Base-by-base conservation (phyloP, 2,329 filamentous ascomycete genomes). In the Rhinocladiella similis region DNA sequence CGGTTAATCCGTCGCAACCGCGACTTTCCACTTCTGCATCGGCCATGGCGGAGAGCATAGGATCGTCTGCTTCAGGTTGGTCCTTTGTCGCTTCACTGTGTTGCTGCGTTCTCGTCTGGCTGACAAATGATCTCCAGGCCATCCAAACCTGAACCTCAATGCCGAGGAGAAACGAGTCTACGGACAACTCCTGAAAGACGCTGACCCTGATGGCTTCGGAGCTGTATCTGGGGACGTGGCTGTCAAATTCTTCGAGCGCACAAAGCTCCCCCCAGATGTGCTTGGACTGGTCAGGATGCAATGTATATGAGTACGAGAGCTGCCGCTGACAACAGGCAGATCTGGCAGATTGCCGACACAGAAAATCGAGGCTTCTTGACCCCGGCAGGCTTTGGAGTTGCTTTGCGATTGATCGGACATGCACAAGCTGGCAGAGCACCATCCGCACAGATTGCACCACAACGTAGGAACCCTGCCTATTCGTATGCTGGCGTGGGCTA, bases 311-410 rank as follows among this genome's bases (percentile, higher is more conserved):
- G 18, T 10, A 7, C 19, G 13, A 16, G 33, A 36, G n/a, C 52
- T 38, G n/a, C 6, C 27, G 42, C 48, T 62, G 47, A 60, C 53
- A 35, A 35, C 42, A 20, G 63, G 57, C 73, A 96, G 89, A 97
- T 99, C 81, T 99, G 94, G 94, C 93, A 97, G 77, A 94, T 99
- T 72, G 93, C 94, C 65, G 94, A 99, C 77, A 91, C 85, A 64
- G 93, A 97, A 77, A 99, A 99, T 77, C 86, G 92, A 63, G 94
- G 94, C 50, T 89, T 97, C 65, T 80, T 99, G 65, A 97, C 92
- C 33, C 91, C 91, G 18, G 85, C 91, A 41, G 94, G 93, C 70
- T 99, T 99, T 76, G 90, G 92, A 59, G 84, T 96, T 70, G 94
- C 96, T 56, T 77, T 99, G 70, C 85, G 94, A 68, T 85, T 99